phyloP scores from a whole-genome alignment of 2,329 filamentous ascomycete species.

The Stachybotrys chartarum region DNA sequence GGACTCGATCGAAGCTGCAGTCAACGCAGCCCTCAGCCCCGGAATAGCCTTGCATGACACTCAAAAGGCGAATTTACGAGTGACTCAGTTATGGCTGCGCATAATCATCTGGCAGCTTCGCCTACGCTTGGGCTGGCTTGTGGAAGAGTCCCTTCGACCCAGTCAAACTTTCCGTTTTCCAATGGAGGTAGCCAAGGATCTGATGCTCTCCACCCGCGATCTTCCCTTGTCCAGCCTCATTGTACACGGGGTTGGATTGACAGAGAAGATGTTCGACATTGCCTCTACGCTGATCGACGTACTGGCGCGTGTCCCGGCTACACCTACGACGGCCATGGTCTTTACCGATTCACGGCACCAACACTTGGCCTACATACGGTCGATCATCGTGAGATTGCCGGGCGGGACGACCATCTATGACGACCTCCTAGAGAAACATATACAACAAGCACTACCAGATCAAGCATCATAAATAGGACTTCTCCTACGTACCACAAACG shows the following conservation, averaged over 20 bases:
- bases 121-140: constrained; percentile 32
- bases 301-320: constrained; percentile 30
- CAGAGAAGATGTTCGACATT: constrained; percentile 39
- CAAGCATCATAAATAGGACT: no score
- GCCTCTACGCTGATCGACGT: constrained; percentile 37
- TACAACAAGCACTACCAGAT: constrained; percentile 24
- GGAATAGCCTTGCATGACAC: constrained; percentile 28
- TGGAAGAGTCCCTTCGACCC: constrained; percentile 19
- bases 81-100: constrained; percentile 38
- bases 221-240: constrained; percentile 29
- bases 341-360: constrained; percentile 20
- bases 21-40: constrained; percentile 28
- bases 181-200: constrained; percentile 31
- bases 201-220: constrained; percentile 29
- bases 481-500: no score
- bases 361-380: constrained; percentile 28
- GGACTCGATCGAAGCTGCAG: constrained; percentile 25
- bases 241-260: constrained; percentile 37
- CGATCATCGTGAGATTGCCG: constrained; percentile 28
- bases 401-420: constrained; percentile 30
- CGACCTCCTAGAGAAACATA: constrained; percentile 30
- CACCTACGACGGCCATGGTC: constrained; percentile 6
- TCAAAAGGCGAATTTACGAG: constrained; percentile 34
- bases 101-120: constrained; percentile 39
- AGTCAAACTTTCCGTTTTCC: constrained; percentile 36